A percentile compares a stretch with the other conserved stretches of the same genome.
Evolutionary conservation across 805 yeast genomes (phyloP).

Genomic region (Yamadazyma tumulicola): DNA sequence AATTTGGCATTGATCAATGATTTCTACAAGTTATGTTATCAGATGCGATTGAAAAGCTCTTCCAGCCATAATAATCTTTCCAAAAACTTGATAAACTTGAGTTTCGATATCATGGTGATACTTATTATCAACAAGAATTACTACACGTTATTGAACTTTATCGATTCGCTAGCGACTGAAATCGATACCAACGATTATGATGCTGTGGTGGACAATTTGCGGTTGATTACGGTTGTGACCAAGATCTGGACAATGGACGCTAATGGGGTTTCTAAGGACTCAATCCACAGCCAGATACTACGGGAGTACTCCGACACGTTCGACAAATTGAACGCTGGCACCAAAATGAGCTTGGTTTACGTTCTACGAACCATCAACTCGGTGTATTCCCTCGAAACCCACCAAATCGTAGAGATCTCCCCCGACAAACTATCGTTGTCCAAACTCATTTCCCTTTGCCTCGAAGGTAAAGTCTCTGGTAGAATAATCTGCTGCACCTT

Average conservation of each 20-base stretch:
- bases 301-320: slow-evolving; percentile 1
- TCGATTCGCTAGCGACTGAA: slow-evolving; percentile 16
- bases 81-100: slow-evolving; percentile 23
- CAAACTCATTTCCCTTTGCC: slow-evolving; percentile 14
- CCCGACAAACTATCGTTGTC: slow-evolving; percentile 8
- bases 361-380: slow-evolving; percentile 9
- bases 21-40: slow-evolving; percentile 41
- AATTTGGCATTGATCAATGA: slow-evolving; percentile 41
- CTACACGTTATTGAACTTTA: slow-evolving; percentile 22
- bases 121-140: slow-evolving; percentile 28
- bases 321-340: neutral
- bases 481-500: slow-evolving; percentile 32
- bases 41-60: slow-evolving; percentile 23
- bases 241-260: slow-evolving; percentile 3
- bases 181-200: slow-evolving; percentile 1
- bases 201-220: neutral
- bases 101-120: slow-evolving; percentile 30
- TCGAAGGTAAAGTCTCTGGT: slow-evolving; percentile 21
- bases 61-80: neutral
- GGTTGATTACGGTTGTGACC: slow-evolving; percentile 2
- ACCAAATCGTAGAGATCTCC: slow-evolving; percentile 1
- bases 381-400: slow-evolving; percentile 1
- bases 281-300: neutral
- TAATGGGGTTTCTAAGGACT: neutral
- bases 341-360: slow-evolving; percentile 4